Conservation (phyloP, 371 early-diverging fungal genomes). For the Lichtheimia hyalospora region DNA sequence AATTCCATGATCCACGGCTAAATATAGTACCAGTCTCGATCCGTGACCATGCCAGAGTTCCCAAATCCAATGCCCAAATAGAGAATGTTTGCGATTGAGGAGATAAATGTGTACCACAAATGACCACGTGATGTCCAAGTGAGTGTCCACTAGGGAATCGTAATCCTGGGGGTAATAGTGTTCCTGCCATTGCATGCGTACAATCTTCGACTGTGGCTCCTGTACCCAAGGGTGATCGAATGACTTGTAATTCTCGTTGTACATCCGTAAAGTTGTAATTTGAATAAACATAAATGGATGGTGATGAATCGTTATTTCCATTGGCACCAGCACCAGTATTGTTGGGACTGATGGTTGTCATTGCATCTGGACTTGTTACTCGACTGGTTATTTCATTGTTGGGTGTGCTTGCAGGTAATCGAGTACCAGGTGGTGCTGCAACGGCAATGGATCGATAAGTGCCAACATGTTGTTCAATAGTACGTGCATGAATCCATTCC, state of each 20-base stretch:
- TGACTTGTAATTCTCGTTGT: slow-evolving; percentile 69
- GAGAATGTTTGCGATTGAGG: slow-evolving; percentile 63
- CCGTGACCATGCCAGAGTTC: slow-evolving; percentile 61
- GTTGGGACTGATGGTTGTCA: background rate
- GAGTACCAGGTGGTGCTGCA: slow-evolving; percentile 31
- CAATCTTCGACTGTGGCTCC: slow-evolving; percentile 57
- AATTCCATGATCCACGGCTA: slow-evolving; percentile 73
- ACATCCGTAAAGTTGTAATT: slow-evolving; percentile 82
- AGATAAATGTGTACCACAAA: slow-evolving; percentile 71
- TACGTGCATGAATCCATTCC: slow-evolving; percentile 65
- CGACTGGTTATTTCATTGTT: background rate
- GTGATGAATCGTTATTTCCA: background rate
- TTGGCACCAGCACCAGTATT: background rate
- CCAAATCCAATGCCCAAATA: slow-evolving; percentile 67
- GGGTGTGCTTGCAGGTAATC: slow-evolving; percentile 12
- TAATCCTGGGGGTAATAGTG: slow-evolving; percentile 68
- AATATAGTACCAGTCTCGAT: slow-evolving; percentile 66
- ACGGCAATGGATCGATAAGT: slow-evolving; percentile 77
- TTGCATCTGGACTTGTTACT: background rate
- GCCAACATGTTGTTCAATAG: slow-evolving; percentile 73
- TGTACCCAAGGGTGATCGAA: slow-evolving; percentile 46
- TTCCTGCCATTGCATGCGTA: slow-evolving; percentile 58
- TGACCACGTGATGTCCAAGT: slow-evolving; percentile 63
- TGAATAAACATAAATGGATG: slow-evolving; percentile 64
- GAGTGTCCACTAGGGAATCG: slow-evolving; percentile 70